Evolutionary conservation across 257 asterid species (phyloP), one percentile per base, ranked within the genome.

Genomic region (Nicotiana tabacum): DNA sequence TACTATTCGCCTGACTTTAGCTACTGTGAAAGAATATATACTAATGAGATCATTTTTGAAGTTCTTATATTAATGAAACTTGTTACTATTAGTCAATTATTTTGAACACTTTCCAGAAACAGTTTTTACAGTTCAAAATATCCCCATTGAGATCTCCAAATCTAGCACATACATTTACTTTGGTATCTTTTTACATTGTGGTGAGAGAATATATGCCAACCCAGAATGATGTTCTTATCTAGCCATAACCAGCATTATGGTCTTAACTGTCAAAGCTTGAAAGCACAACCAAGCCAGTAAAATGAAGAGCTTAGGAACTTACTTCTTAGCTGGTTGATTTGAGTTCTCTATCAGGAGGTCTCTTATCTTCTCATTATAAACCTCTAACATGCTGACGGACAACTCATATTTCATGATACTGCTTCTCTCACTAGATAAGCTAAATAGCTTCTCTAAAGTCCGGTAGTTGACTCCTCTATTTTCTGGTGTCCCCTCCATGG

Each of bases 401-500:
- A 94, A 85, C 69, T 93, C 96, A 83, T 91, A 92, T 84, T 84
- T 92, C 92, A 92, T 89, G 61, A 86, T 86, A 69, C 91, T 84
- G 88, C 92, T 90, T 84, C 98, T 90, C 83, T 89, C 94, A 46
- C 84, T 65, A 17, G 98, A 92, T 80, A 91, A 56, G 85, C 90
- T 92, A 82, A 96, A 96, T 69, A 96, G 88, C 88, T 91, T 93
- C 88, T 93, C 95, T 86, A 96, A 85, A 65, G 98, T 96, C 77
- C 95, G 87, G 87, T 94, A 94, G 88, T 96, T 96, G 81, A 96
- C 98, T 24, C 98, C 99, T 84, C 98, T 89, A 83, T 89, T 91
- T 77, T 96, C 97, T 83, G 92, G 88, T 58, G 98, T 94, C 85
- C 99, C 99, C 90, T 96, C 99, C 98, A 96, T 96, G 29, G 95